phyloP scores from a whole-genome alignment of 73 alveolate species.

The Paramecium sonneborni region DNA sequence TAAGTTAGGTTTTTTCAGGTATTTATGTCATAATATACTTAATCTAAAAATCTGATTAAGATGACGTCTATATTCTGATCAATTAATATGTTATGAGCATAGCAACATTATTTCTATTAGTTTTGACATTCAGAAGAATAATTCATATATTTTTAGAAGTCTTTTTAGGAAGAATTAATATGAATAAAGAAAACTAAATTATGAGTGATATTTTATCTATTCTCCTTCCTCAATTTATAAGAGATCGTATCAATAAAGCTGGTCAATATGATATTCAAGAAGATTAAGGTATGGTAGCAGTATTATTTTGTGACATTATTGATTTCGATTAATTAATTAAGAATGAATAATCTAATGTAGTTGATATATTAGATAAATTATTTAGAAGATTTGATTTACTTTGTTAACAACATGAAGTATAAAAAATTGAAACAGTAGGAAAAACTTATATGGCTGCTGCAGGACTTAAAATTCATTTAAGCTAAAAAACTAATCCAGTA shows the following conservation, averaged over 20 bases:
- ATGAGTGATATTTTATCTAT: slow-evolving; percentile 52
- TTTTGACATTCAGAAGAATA: not conserved
- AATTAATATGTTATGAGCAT: not conserved
- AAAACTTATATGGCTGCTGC: slow-evolving; percentile 89
- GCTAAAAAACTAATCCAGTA: slow-evolving; percentile 59
- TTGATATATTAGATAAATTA: slow-evolving; percentile 74
- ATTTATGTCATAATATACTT: not conserved
- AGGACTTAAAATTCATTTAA: slow-evolving; percentile 73
- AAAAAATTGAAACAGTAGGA: slow-evolving; percentile 87
- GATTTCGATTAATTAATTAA: slow-evolving; percentile 74
- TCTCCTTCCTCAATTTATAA: slow-evolving; percentile 57
- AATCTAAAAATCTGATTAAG: not conserved
- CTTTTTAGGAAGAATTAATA: slow-evolving; percentile 2
- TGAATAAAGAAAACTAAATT: slow-evolving; percentile 44
- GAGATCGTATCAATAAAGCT: slow-evolving; percentile 63
- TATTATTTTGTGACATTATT: slow-evolving; percentile 78
- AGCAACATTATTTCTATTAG: not conserved
- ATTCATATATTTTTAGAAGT: slow-evolving; percentile 25
- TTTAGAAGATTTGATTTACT: slow-evolving; percentile 80
- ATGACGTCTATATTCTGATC: not conserved
- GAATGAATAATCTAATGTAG: slow-evolving; percentile 64
- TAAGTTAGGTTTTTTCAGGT: not conserved
- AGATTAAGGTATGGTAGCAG: slow-evolving; percentile 82
- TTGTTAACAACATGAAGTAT: slow-evolving; percentile 66
- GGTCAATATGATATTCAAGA: slow-evolving; percentile 80